Conservation (phyloP, 2,329 filamentous ascomycete species). For the Cercospora sojina region DNA sequence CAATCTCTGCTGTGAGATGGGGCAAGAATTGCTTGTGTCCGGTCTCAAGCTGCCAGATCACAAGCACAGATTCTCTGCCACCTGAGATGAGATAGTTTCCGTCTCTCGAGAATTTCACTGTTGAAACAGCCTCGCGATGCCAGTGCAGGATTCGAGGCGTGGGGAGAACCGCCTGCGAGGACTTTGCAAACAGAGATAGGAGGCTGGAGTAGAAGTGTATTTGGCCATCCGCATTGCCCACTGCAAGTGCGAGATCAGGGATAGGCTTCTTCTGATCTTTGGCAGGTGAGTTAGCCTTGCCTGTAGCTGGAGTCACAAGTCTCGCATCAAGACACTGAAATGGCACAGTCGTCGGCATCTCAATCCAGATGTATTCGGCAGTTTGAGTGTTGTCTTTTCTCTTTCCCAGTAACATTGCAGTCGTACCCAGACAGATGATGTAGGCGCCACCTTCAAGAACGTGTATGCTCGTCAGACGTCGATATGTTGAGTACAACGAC, state of each 20-base stretch:
- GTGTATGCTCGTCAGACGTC: constrained; percentile 41
- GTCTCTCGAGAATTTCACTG: constrained; percentile 89
- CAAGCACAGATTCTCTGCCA: constrained; percentile 82
- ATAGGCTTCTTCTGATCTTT: constrained; percentile 33
- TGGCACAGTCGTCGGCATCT: constrained; percentile 58
- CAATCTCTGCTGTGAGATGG: constrained; percentile 82
- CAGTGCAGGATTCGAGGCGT: constrained; percentile 75
- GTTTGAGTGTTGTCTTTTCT: constrained; percentile 37
- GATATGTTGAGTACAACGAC: constrained; percentile 40
- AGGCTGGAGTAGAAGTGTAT: constrained; percentile 71
- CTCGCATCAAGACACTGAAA: constrained; percentile 68
- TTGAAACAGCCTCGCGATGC: constrained; percentile 81
- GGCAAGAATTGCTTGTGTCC: constrained; percentile 78
- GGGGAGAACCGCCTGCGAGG: constrained; percentile 35
- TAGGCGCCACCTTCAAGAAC: constrained; percentile 57
- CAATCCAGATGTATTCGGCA: constrained; percentile 52
- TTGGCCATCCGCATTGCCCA: constrained; percentile 73
- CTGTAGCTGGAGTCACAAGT: constrained; percentile 27
- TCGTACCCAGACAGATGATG: constrained; percentile 56
- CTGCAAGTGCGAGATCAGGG: constrained; percentile 65
- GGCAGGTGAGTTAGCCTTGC: constrained; percentile 22
- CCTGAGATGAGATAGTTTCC: constrained; percentile 97
- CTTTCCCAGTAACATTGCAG: constrained; percentile 62
- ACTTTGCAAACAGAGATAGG: constrained; percentile 27
- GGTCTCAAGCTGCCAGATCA: constrained; percentile 92